Evolutionary conservation across 805 yeast species (phyloP), one percentile per base, ranked within the genome.

Genomic region (Barnettozyma botsteinii): DNA sequence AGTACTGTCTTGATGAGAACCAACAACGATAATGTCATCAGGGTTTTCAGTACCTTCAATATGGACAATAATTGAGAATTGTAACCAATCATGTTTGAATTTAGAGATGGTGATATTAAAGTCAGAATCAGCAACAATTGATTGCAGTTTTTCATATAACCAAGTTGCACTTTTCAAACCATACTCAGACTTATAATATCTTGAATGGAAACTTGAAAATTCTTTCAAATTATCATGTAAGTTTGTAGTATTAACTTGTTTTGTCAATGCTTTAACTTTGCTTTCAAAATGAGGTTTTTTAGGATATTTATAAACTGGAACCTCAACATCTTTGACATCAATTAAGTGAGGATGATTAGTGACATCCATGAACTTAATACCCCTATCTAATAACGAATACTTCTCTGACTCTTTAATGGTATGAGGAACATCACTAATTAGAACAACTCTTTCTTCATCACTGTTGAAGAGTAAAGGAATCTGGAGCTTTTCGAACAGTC

Each of bases 1-100:
- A 47, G 81, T 72, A 3, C 95, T 82, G 58, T 91, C 98, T 56
- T 82, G 85, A 63, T 91, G 98, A 20, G 94, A 84, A 1, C 96
- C 96, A 29, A 91, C 73, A 13, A 91, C 78, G 2, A 91, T 80
- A 5, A 70, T 61, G 24, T 62, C 58, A 5, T 66, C 70, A 32
- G 69, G 63, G 19, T 53, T 53, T 21, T 44, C 51, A 12, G 44
- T 34, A 15, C 88, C 87, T 7, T 71, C 69, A 32, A 89, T 69
- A 13, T 71, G 66, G 9, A 85, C 85, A 37, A 89, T 72, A 4
- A 86, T 66, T 4, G 93, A 81, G 53, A 73, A 80, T 61, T 89
- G 97, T 47, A 66, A 69, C 95, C 96, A 89, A 2, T 64, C 70
- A 58, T 89, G 96, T 20, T 71, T 62, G 45, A 85, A 65, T 40